Conservation (phyloP, 176 grass and related monocot species). For the Aegilops tauschii region DNA sequence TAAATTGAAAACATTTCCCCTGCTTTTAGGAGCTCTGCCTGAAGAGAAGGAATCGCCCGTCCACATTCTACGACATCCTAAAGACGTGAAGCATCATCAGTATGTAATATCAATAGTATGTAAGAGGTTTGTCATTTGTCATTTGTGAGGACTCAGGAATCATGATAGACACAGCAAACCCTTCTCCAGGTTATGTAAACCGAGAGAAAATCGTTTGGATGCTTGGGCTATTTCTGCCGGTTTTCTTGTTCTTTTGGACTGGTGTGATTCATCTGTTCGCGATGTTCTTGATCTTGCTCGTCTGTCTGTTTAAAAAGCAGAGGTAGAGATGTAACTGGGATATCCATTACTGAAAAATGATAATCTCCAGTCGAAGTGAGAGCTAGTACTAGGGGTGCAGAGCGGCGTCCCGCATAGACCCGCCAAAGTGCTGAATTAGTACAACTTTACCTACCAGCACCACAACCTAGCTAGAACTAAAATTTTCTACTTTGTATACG, state of each 20-base stretch:
- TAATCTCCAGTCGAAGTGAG: neutral
- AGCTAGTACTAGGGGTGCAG: neutral
- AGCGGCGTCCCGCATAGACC: too few relatives aligned
- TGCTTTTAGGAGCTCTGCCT: conserved; percentile 65
- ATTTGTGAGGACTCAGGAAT: neutral
- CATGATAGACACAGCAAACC: neutral
- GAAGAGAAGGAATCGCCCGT: conserved; percentile 51
- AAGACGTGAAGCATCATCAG: conserved; percentile 11
- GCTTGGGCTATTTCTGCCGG: neutral
- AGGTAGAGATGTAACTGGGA: neutral
- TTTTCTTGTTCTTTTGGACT: neutral
- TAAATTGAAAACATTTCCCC: neutral
- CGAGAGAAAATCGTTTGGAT: neutral
- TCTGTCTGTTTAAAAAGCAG: neutral
- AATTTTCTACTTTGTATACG: too few relatives aligned
- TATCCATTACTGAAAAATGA: neutral
- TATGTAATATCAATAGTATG: neutral
- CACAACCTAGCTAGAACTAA: too few relatives aligned
- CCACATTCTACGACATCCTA: conserved; percentile 57
- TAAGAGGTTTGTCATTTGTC: neutral
- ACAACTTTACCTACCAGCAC: too few relatives aligned
- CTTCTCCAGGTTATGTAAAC: neutral
- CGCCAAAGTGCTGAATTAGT: neutral
- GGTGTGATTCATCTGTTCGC: neutral
- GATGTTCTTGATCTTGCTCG: neutral